Evolutionary conservation across 768 basidiomycete species (phyloP), one percentile per base, ranked within the genome.

Genomic region (Rhodosporidiobolus sp.): DNA sequence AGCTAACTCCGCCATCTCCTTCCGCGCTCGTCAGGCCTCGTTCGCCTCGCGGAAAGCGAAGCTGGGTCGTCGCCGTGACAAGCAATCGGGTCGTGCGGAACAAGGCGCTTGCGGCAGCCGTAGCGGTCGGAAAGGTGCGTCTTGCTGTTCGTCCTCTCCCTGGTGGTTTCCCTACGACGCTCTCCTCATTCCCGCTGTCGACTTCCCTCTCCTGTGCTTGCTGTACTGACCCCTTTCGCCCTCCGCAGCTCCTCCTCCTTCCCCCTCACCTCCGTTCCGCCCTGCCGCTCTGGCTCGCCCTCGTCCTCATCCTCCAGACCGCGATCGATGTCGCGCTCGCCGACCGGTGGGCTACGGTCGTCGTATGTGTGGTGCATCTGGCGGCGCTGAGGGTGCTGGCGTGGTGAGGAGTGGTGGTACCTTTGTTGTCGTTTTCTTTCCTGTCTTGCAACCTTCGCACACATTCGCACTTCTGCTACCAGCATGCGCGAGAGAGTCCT

Each of bases 251-350:
- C 14, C 30, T 34, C n/a, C 12, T 38, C 30, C 30, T 14, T 9
- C 50, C 43, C 17, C 14, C 35, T 14, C 45, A 43, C 4, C 28
- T 26, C 26, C 8, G 24, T 2, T 22, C 32, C 43, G 19, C 52
- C 8, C 28, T 63, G 28, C 52, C 61, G 4, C 32, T 52, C 26
- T 32, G n/a, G 43, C 43, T 67, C 43, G 30, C 24, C 24, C n/a
- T 48, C 1, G 43, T 61, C 20, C 32, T 72, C 12, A 32, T 72
- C 16, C 50, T 64, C 66, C 66, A 72, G 28, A 72, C 71, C 4
- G 35, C 58, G 8, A 4, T 67, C 45, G 71, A 72, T 35, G 57
- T 67, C 43, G 30, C 66, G 17, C 11, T 60, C 38, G 66, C 56
- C 7, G 17, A 48, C 3, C 24, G 52, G 24, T 24, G 46, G 1